Percentiles rank a stretch among this genome's conserved stretches.
phyloP scores from a whole-genome alignment of 805 yeast species.

The Pichia pseudocactophila region DNA sequence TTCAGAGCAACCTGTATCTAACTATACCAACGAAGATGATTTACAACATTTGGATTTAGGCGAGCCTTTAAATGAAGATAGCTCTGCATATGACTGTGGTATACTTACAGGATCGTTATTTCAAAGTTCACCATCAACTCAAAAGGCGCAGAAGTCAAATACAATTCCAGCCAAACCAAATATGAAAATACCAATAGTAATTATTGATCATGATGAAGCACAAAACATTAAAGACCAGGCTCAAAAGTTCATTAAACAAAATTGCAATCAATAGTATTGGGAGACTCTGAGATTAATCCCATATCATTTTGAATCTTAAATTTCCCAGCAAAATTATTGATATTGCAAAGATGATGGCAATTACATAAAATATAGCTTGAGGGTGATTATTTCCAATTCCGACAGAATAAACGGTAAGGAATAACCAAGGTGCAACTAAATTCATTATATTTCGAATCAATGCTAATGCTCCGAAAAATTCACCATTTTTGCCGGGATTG shows the following conservation, averaged over 20 bases:
- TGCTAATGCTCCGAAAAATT: constrained; percentile 63
- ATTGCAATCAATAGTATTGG: too few species aligned
- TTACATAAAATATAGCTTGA: constrained; percentile 27
- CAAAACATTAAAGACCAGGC: constrained; percentile 16
- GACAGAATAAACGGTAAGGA: constrained; percentile 39
- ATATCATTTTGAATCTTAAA: constrained; percentile 1
- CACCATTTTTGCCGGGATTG: constrained; percentile 54
- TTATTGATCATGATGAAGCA: constrained; percentile 25
- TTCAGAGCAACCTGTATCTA: constrained; percentile 3
- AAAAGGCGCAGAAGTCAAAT: too few species aligned
- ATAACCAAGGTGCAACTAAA: constrained; percentile 40
- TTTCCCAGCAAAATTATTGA: constrained; percentile 5
- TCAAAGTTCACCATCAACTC: neutral
- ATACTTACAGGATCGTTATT: constrained; percentile 3
- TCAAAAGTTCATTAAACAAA: neutral
- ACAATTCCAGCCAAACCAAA: neutral
- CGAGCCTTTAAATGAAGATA: constrained; percentile 8
- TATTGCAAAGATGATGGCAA: constrained; percentile 4
- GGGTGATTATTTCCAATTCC: constrained; percentile 33
- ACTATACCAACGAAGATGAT: neutral
- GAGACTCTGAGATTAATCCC: too few species aligned
- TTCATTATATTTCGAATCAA: constrained; percentile 43
- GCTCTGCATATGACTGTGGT: neutral
- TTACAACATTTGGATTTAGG: constrained; percentile 7
- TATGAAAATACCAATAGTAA: constrained; percentile 19